These are phyloP conservation scores for Phaeosphaeriaceae sp. DNA, from an alignment of 2,329 filamentous ascomycete genomes.

Conservation along the genomic window DNA sequence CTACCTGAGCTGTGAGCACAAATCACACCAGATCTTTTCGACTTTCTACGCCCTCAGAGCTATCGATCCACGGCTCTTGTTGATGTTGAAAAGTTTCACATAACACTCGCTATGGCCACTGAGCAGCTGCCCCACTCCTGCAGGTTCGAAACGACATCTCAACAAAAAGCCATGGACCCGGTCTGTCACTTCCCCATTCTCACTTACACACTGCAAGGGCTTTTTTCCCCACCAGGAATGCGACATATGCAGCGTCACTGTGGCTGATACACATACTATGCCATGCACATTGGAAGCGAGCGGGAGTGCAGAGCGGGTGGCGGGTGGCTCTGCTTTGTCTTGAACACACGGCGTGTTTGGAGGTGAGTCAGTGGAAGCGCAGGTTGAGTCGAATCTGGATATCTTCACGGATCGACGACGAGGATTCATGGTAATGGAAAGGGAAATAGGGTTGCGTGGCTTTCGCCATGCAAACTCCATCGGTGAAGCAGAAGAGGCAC, in stretches of 20 bases:
- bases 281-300: conserved; percentile 4
- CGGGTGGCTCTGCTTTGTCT: neutral
- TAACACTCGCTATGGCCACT: neutral
- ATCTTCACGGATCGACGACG: neutral
- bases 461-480: neutral
- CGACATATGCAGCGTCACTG: conserved; percentile 6
- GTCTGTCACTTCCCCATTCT: conserved; percentile 8
- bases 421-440: neutral
- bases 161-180: conserved; percentile 5
- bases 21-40: neutral
- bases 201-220: conserved; percentile 13
- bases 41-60: neutral
- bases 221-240: neutral
- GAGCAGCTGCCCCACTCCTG: neutral
- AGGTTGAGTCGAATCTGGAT: neutral
- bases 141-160: conserved; percentile 3
- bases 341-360: neutral
- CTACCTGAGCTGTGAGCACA: neutral
- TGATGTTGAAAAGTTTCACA: neutral
- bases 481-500: neutral
- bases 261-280: conserved; percentile 5
- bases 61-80: neutral
- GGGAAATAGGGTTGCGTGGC: neutral
- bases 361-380: neutral
- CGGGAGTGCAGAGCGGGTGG: neutral